These are phyloP conservation scores for Periconia sp. DNA, from an alignment of 2,329 filamentous ascomycete genomes.

Conservation along the genomic window DNA sequence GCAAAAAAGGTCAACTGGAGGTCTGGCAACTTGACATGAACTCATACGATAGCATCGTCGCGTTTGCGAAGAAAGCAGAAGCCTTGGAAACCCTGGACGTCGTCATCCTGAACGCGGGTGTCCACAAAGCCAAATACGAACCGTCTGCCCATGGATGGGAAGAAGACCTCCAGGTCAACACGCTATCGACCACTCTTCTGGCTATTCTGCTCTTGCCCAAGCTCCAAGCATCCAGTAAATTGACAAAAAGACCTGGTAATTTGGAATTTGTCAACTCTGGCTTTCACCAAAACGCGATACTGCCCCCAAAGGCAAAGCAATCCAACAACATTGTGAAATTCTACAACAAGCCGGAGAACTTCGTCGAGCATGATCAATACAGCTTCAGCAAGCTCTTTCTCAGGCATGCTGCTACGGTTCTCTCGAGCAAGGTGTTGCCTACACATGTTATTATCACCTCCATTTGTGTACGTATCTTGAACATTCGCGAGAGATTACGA, in stretches of 20 bases:
- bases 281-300: slow-evolving; percentile 27
- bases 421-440: slow-evolving; percentile 30
- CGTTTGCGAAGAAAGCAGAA: slow-evolving; percentile 32
- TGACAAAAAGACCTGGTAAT: slow-evolving; percentile 25
- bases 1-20: slow-evolving; percentile 32
- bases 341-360: slow-evolving; percentile 33
- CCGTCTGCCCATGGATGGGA: slow-evolving; percentile 41
- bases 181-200: slow-evolving; percentile 58
- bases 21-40: slow-evolving; percentile 42
- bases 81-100: slow-evolving; percentile 40
- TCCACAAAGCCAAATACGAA: slow-evolving; percentile 24
- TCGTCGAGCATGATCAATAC: slow-evolving; percentile 30
- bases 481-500: no score
- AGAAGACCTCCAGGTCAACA: slow-evolving; percentile 59
- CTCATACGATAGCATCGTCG: slow-evolving; percentile 35
- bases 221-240: slow-evolving; percentile 28
- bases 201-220: slow-evolving; percentile 53
- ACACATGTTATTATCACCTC: slow-evolving; percentile 39
- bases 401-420: slow-evolving; percentile 34
- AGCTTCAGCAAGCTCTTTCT: slow-evolving; percentile 37
- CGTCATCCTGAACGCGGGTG: slow-evolving; percentile 45
- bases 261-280: slow-evolving; percentile 39
- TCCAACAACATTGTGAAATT: slow-evolving; percentile 28
- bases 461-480: slow-evolving; percentile 19
- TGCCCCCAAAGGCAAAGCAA: slow-evolving; percentile 20